Conservation (phyloP, 1,284 basidiomycete species). For the Lignosus rhinocerotis region DNA sequence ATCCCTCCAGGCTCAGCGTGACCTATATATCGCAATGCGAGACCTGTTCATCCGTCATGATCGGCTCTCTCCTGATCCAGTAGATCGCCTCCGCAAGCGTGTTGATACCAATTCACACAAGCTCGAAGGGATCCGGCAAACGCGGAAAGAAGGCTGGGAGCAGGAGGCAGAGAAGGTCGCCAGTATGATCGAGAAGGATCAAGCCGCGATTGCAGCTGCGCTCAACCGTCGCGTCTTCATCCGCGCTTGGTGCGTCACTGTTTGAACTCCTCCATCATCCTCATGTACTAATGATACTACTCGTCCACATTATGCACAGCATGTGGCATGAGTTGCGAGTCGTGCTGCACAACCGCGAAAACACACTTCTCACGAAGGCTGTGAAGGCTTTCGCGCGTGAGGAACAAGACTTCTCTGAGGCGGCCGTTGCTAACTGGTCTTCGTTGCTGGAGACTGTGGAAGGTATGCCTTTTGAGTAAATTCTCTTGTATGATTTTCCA, state of each 20-base stretch:
- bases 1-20: constrained; percentile 69
- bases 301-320: constrained; percentile 41
- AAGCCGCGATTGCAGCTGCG: constrained; percentile 67
- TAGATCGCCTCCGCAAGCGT: constrained; percentile 83
- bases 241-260: constrained; percentile 66
- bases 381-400: constrained; percentile 73
- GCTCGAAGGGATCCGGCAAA: constrained; percentile 68
- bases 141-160: constrained; percentile 79
- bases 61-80: constrained; percentile 79
- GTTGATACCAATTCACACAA: constrained; percentile 76
- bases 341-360: constrained; percentile 86
- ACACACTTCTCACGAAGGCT: constrained; percentile 73
- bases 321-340: constrained; percentile 92
- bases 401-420: constrained; percentile 66
- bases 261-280: background rate
- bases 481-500: background rate
- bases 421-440: constrained; percentile 69
- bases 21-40: constrained; percentile 83
- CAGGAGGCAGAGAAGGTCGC: constrained; percentile 78
- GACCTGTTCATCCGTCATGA: constrained; percentile 86
- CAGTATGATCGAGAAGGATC: constrained; percentile 72
- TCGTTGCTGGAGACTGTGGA: constrained; percentile 70
- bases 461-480: constrained; percentile 81
- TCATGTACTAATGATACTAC: background rate
- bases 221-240: constrained; percentile 81